Evolutionary conservation across 2,329 filamentous ascomycete species (phyloP), one percentile per base, ranked within the genome.

Genomic region (Hypomyces rosellus): DNA sequence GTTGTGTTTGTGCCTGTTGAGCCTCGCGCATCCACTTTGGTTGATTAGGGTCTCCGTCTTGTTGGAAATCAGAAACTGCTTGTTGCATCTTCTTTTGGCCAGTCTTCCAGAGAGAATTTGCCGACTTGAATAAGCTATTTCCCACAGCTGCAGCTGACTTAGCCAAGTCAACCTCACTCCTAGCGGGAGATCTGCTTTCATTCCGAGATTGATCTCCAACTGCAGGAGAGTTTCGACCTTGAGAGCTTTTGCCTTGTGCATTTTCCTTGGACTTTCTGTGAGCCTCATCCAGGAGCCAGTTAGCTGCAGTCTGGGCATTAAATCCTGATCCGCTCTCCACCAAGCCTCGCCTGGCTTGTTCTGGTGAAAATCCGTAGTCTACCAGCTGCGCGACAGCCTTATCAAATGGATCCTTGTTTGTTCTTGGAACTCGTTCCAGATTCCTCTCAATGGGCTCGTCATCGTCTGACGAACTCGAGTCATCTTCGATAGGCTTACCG

Each of bases 11-110:
- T 22, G 52, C 72, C 49, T 74, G 69, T 40, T 80, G 77, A 3
- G 82, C 78, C 51, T 91, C 86, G 59, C 86, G 84, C 92, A 99
- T 96, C 93, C 93, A 99, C 63, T 89, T 93, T 1, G 93, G 93
- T 63, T 96, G 88, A 61, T 67, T 88, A 2, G 86, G 77, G 62
- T 96, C 90, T 14, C 34, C 45, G 15, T 78, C 77, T 55, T 81
- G 76, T 57, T 86, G 81, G 52, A 97, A 87, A 14, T 99, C 93
- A 8, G 90, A 84, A 34, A 97, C 88, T 4, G 89, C 92, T 67
- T 93, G 89, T 61, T 95, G 89, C 51, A 97, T 81, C 65, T 89
- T 91, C 69, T 96, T 99, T 63, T 91, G 89, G 0, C 92, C 85
- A 3, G 87, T 88, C 65, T 96, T 99, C 93, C 93, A 99, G 1